These are phyloP conservation scores for Xylaria palmicola DNA, from an alignment of 495 filamentous ascomycete genomes.

Conservation along the genomic window DNA sequence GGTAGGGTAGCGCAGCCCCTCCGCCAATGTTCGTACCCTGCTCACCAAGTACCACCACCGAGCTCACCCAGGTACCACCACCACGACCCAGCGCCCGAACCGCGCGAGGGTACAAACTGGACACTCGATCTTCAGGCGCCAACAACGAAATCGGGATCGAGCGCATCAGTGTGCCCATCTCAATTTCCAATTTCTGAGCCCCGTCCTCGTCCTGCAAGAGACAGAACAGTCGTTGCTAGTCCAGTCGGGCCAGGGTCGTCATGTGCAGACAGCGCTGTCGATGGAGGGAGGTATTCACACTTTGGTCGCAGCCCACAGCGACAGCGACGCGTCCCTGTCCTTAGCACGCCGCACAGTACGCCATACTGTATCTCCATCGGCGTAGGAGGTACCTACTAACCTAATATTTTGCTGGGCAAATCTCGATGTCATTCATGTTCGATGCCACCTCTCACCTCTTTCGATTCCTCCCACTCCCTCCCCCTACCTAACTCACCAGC, in stretches of 20 bases:
- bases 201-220: neutral
- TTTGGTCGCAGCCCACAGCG: neutral
- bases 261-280: neutral
- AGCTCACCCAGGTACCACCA: no score
- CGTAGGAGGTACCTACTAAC: no score
- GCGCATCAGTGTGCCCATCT: slow-evolving; percentile 3
- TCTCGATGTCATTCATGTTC: no score
- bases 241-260: slow-evolving; percentile 6
- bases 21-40: no score
- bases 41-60: no score
- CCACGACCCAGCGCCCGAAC: no score
- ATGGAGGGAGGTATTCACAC: slow-evolving; percentile 6
- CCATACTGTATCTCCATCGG: neutral
- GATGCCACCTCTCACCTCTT: slow-evolving; percentile 2
- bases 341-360: no score
- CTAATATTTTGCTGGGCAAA: no score
- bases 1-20: no score
- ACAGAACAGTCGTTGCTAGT: neutral
- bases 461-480: neutral
- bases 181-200: neutral
- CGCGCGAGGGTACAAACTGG: no score
- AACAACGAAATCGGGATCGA: slow-evolving; percentile 15
- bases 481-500: neutral
- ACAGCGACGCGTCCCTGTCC: neutral
- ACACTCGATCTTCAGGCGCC: no score